Evolutionary conservation across 306 rosid species (phyloP), one percentile per base, ranked within the genome.

Genomic region (Casuarina equisetifolia): DNA sequence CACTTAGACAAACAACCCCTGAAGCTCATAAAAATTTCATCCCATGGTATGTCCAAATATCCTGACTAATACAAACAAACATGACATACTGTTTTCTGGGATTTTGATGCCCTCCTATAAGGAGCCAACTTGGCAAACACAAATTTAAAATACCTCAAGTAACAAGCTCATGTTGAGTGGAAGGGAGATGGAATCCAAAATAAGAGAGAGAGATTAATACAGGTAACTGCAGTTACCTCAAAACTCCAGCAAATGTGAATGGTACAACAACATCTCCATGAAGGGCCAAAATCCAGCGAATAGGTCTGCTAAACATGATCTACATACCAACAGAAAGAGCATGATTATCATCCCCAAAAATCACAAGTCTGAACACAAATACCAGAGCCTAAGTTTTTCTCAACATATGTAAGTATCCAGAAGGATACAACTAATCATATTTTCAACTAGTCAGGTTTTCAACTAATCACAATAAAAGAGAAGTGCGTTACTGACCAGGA

Each of bases 231-330:
- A 55, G 77, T 75, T 83, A 94, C 98, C 98, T 95, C 48, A 58
- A 69, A 77, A 92, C 85, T 69, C 96, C 92, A 89, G 97, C 93
- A 89, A 74, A 95, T 19, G 79, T 52, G 82, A 95, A 89, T n/a
- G 98, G 98, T 75, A 92, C 92, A 17, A 89, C 88, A 64, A 83
- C 83, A 81, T 89, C 92, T 74, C 98, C 97, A 44, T 92, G 93
- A 64, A 92, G 82, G 16, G 98, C 97, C 86, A 95, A 82, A 85
- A 95, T 89, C 98, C 98, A 95, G 45, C 97, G 92, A 80, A 95
- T 85, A 69, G 97, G 98, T 86, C 96, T 88, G 85, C 96, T 92
- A 84, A 95, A 95, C 85, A 95, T 76, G 78, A 95, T 91, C 98
- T 95, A 78, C 71, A 85, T 16, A 73, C 48, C 58, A 74, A 78